Conservation (phyloP, 2,329 filamentous ascomycete species). For the Aspergillus sp. region DNA sequence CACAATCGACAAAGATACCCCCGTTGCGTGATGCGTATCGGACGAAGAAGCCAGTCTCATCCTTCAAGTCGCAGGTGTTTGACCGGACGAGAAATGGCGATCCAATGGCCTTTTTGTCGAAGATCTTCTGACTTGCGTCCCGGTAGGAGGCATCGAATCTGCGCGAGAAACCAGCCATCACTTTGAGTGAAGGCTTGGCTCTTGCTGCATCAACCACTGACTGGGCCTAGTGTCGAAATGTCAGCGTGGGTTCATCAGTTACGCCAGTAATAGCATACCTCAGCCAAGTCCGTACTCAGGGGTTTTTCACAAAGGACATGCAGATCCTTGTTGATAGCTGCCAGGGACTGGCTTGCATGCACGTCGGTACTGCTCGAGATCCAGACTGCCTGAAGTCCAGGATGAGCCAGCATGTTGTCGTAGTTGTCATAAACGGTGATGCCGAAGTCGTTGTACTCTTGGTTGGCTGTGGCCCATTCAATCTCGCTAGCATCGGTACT, state of each 20-base stretch:
- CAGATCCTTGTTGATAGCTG: constrained; percentile 51
- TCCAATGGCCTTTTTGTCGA: constrained; percentile 54
- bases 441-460: constrained; percentile 45
- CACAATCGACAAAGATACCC: constrained; percentile 67
- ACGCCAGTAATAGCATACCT: constrained; percentile 42
- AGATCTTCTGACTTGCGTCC: constrained; percentile 53
- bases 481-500: constrained; percentile 35
- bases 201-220: constrained; percentile 56
- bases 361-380: constrained; percentile 53
- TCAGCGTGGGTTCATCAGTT: too few relatives aligned
- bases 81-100: constrained; percentile 58
- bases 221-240: constrained; percentile 47
- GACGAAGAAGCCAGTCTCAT: constrained; percentile 64
- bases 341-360: constrained; percentile 54
- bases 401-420: constrained; percentile 53
- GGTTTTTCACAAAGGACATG: constrained; percentile 54
- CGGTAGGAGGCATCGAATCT: constrained; percentile 64
- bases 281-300: constrained; percentile 54
- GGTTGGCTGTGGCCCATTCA: constrained; percentile 48
- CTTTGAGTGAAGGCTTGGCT: constrained; percentile 56
- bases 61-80: constrained; percentile 64
- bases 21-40: constrained; percentile 62
- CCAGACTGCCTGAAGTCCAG: constrained; percentile 52
- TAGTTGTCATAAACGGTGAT: constrained; percentile 52
- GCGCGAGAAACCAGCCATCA: constrained; percentile 62